These are phyloP conservation scores for Trichosporon faecale DNA, from an alignment of 1,284 basidiomycete genomes.

Conservation along the genomic window DNA sequence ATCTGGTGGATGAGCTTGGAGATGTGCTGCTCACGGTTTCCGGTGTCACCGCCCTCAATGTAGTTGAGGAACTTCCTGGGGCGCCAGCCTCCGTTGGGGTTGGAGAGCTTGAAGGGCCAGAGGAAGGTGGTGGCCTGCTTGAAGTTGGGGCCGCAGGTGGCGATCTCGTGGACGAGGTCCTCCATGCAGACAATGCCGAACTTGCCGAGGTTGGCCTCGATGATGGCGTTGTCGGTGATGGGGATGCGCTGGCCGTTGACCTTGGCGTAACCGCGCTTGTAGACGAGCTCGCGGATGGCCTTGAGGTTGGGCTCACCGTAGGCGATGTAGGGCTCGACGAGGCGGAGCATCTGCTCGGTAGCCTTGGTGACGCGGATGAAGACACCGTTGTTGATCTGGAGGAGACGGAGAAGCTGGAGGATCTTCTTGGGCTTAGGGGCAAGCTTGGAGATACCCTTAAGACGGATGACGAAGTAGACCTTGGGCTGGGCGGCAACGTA, in stretches of 20 bases:
- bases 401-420: constrained; percentile 93
- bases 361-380: constrained; percentile 97
- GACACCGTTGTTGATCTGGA: constrained; percentile 99
- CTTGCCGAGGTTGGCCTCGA: constrained; percentile 89
- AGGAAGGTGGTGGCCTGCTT: constrained; percentile 97
- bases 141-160: constrained; percentile 95
- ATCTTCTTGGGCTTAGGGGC: constrained; percentile 99
- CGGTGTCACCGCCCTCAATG: constrained; percentile 87
- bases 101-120: constrained; percentile 99
- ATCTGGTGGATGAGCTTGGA: constrained; percentile 96
- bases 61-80: constrained; percentile 94
- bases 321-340: constrained; percentile 95
- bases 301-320: constrained; percentile 93
- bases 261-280: constrained; percentile 99
- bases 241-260: constrained; percentile 97
- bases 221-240: constrained; percentile 87
- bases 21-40: constrained; percentile 93
- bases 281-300: constrained; percentile 93
- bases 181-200: constrained; percentile 96
- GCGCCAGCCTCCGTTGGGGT: constrained; percentile 98
- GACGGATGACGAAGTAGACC: constrained; percentile 96
- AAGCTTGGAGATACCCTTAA: constrained; percentile 99
- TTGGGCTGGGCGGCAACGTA: constrained; percentile 96
- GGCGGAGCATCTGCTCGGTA: constrained; percentile 95
- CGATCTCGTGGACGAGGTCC: constrained; percentile 97